phyloP scores from a whole-genome alignment of 306 rosid genomes.

The Hippophae tibetana region DNA sequence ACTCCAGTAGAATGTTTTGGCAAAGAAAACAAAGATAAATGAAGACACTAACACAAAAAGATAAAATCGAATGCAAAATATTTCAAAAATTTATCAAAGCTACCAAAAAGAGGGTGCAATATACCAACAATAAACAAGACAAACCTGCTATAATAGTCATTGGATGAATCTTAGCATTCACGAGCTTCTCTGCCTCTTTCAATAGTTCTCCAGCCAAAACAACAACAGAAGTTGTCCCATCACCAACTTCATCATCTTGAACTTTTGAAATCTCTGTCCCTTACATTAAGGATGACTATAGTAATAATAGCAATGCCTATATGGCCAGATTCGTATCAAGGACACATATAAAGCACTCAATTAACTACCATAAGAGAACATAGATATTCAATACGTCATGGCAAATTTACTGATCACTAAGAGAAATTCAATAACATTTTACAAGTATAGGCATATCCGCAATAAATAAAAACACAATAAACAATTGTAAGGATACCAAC shows the following conservation, averaged over 20 bases:
- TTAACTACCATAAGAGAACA: too few species aligned
- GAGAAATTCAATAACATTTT: neutral
- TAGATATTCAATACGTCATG: neutral
- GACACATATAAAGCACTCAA: too few species aligned
- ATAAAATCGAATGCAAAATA: too few species aligned
- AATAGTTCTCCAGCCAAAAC: conserved; percentile 96
- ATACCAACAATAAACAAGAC: neutral
- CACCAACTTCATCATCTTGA: conserved; percentile 99
- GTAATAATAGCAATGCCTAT: neutral
- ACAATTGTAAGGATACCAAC: conserved; percentile 71
- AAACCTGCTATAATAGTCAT: conserved; percentile 96
- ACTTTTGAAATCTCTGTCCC: conserved; percentile 85
- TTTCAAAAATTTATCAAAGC: too few species aligned
- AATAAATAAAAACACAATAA: neutral
- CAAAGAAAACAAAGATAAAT: too few species aligned
- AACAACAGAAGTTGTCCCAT: conserved; percentile 98
- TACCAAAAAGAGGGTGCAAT: neutral
- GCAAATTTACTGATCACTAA: neutral
- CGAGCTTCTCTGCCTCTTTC: conserved; percentile 92
- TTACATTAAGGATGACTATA: conserved; percentile 37
- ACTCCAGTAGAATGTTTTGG: too few species aligned
- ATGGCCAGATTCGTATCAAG: neutral
- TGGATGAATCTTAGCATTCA: conserved; percentile 83
- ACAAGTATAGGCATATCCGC: neutral
- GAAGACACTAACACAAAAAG: too few species aligned